phyloP scores from a whole-genome alignment of 345 rosid species.

The Eucalyptus curtisii region DNA sequence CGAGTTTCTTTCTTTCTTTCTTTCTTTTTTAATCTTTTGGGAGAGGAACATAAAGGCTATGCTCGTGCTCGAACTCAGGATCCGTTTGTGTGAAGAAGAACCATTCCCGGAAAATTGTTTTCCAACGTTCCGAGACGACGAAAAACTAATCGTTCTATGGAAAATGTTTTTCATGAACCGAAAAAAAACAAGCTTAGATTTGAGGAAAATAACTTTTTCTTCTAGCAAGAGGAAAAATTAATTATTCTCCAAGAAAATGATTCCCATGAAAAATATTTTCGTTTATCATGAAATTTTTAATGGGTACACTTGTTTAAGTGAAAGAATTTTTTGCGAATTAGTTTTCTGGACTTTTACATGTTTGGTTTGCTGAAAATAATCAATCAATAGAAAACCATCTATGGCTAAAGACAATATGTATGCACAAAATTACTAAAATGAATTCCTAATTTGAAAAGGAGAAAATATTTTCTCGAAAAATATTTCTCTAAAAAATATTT shows the following conservation, averaged over 20 bases:
- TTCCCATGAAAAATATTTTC: neutral
- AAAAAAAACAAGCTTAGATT: neutral
- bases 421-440: neutral
- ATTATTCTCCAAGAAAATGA: neutral
- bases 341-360: neutral
- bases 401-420: neutral
- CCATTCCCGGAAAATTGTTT: accelerated
- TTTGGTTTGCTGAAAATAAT: neutral
- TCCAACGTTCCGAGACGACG: neutral
- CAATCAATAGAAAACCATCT: accelerated
- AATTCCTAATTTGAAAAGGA: neutral
- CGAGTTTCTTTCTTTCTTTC: neutral
- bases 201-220: accelerated
- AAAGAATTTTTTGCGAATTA: neutral
- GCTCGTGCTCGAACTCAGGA: neutral
- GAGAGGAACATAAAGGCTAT: neutral
- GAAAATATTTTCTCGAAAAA: neutral
- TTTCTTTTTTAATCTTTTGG: neutral
- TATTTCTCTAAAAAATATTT: neutral
- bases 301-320: accelerated
- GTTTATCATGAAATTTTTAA: neutral
- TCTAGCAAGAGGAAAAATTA: neutral
- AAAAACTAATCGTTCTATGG: neutral
- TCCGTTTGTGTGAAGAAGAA: neutral
- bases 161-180: accelerated